Base-by-base conservation (phyloP, 2,329 filamentous ascomycete genomes). In the Xylariaceae sp. region DNA sequence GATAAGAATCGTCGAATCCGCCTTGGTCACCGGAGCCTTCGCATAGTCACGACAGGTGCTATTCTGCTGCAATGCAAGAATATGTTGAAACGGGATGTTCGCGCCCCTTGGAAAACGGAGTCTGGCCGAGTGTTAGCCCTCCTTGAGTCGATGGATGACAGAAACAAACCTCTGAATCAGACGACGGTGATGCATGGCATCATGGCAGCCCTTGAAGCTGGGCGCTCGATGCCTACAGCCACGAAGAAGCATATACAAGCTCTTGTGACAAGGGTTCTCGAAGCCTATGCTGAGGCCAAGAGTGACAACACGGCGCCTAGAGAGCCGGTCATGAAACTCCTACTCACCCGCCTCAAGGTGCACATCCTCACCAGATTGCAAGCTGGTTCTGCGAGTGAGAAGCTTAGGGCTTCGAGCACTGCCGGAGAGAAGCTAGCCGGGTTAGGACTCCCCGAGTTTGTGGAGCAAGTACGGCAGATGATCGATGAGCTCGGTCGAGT, bases 61-160 rank as follows among this genome's bases (percentile, higher is more conserved):
- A 87, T 93, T 52, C 77, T 92, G 34, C 76, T 93, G 11, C 90
- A 91, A 55, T 88, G 87, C 73, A 94, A 94, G 77, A 93, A 92
- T 66, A 78, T 93, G 6, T 81, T 94, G 37, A 92, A 92, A 74
- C 85, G 90, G 13, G 89, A 93, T 68, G 88, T 91, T 2, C 85
- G 90, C 50, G 82, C 83, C 10, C 85, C 88, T 17, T 94, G 90
- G 90, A 90, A 87, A 73, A 83, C 79, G 23, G 88, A 92, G 73
- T 88, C 88, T 0, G 77, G 79, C 2, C 84, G 89, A n/a, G 83
- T 92, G 64, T 84, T 88, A 77, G 76, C 82, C 1, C 82, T 90
- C 0, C 80, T 92, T 9, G 86, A 88, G 64, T 82, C 78, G 11
- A 75, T 80, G 52, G 71, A 74, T 44, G 69, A 68, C 39, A 73